phyloP scores from a whole-genome alignment of 2,329 filamentous ascomycete genomes.

The Cytospora paraplurivora region DNA sequence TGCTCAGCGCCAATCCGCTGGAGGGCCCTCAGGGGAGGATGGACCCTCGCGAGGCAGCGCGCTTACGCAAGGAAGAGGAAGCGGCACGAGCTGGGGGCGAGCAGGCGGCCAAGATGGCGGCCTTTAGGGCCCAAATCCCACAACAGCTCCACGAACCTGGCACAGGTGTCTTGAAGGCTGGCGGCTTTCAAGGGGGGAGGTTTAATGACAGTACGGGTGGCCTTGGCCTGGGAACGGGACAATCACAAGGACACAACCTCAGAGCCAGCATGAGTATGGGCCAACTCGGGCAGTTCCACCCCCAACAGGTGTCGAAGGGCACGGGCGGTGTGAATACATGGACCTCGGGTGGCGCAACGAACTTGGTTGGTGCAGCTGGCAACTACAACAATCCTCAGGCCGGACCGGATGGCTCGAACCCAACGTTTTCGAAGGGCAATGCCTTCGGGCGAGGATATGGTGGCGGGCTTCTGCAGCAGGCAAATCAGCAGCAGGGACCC shows the following conservation, averaged over 20 bases:
- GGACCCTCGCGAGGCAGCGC: constrained; percentile 46
- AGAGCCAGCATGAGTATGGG: constrained; percentile 33
- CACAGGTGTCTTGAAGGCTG: constrained; percentile 39
- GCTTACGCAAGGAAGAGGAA: constrained; percentile 45
- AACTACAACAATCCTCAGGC: constrained; percentile 23
- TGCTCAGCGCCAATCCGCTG: constrained; percentile 51
- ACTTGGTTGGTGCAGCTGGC: constrained; percentile 27
- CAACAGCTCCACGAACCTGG: constrained; percentile 39
- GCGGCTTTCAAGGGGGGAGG: constrained; percentile 54
- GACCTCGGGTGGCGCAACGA: constrained; percentile 15
- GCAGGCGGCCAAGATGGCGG: constrained; percentile 52
- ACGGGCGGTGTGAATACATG: constrained; percentile 2
- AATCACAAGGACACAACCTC: constrained; percentile 14
- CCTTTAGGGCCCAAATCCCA: constrained; percentile 54
- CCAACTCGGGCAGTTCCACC: constrained; percentile 20
- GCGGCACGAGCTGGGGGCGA: constrained; percentile 45
- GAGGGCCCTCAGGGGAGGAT: constrained; percentile 35
- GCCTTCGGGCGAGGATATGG: constrained; percentile 24
- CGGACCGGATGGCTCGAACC: constrained; percentile 24
- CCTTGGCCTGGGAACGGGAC: constrained; percentile 28
- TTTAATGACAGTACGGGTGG: constrained; percentile 56
- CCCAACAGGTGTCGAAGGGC: constrained; percentile 9
- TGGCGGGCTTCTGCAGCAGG: constrained; percentile 26
- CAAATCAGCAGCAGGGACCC: constrained; percentile 23
- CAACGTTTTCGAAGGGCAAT: constrained; percentile 20